A percentile compares a stretch with the other conserved stretches of the same genome.
These are phyloP conservation scores for Cyberlindnera mississippiensis DNA, from an alignment of 805 yeast genomes.

Conservation along the genomic window DNA sequence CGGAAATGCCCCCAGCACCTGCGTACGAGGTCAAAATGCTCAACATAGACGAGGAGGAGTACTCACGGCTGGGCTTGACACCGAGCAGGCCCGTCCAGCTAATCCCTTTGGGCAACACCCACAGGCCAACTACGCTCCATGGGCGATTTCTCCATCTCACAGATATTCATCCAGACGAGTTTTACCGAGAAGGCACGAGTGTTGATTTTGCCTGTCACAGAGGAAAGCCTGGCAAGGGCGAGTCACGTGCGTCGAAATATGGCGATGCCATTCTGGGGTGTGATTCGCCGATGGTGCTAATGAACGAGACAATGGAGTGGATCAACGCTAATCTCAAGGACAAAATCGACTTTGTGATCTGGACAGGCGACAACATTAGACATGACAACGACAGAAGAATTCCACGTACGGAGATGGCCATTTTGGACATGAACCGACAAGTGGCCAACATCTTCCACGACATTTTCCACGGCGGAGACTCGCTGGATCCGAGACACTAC, in stretches of 20 bases:
- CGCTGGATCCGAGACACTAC: constrained; percentile 39
- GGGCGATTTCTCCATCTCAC: constrained; percentile 86
- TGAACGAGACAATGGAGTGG: constrained; percentile 66
- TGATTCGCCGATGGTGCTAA: constrained; percentile 64
- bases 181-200: constrained; percentile 49
- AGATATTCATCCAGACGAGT: constrained; percentile 81
- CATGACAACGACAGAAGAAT: constrained; percentile 74
- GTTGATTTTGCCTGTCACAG: constrained; percentile 56
- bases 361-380: constrained; percentile 89
- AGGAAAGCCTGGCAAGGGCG: constrained; percentile 28
- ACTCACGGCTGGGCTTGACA: constrained; percentile 35
- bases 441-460: constrained; percentile 51
- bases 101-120: constrained; percentile 19
- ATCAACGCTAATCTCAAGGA: constrained; percentile 58
- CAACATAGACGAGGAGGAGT: constrained; percentile 28
- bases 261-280: constrained; percentile 79
- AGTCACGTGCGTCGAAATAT: constrained; percentile 55
- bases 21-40: constrained; percentile 9
- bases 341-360: constrained; percentile 77
- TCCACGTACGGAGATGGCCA: constrained; percentile 73
- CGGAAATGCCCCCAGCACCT: neutral
- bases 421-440: constrained; percentile 61
- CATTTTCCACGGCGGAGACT: constrained; percentile 40
- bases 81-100: constrained; percentile 35
- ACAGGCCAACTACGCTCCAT: constrained; percentile 31